Evolutionary conservation across 2,329 filamentous ascomycete species (phyloP).

Genomic region (Colletotrichum karsti): DNA sequence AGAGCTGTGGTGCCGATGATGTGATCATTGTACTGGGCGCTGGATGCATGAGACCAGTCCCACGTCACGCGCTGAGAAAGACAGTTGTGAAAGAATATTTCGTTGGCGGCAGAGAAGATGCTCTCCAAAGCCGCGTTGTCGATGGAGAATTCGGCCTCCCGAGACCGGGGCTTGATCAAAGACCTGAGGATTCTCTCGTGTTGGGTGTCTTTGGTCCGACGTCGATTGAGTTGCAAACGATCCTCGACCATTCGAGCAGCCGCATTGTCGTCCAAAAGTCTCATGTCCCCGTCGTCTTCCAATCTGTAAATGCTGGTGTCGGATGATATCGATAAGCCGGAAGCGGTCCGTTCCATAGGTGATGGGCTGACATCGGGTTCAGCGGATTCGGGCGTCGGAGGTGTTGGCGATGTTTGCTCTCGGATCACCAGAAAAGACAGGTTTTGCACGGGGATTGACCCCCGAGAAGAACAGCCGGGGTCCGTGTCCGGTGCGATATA

Average conservation of each 20-base stretch:
- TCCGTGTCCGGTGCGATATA: neutral
- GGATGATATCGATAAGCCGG: constrained; percentile 56
- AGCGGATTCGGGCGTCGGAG: constrained; percentile 30
- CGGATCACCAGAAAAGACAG: constrained; percentile 48
- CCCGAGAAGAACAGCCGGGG: constrained; percentile 14
- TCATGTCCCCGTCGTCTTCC: constrained; percentile 39
- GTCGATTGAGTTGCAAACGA: constrained; percentile 54
- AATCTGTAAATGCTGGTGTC: constrained; percentile 41
- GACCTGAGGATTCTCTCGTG: constrained; percentile 66
- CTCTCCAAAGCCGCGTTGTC: constrained; percentile 65
- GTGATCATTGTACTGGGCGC: constrained; percentile 58
- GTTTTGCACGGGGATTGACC: constrained; percentile 41
- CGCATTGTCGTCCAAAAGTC: constrained; percentile 52
- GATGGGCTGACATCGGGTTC: constrained; percentile 30
- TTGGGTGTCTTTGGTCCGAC: constrained; percentile 57
- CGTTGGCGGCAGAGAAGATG: constrained; percentile 69
- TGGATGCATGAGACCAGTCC: constrained; percentile 66
- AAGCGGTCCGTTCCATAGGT: constrained; percentile 57
- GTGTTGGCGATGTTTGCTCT: constrained; percentile 39
- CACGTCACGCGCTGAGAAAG: constrained; percentile 67
- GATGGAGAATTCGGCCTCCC: constrained; percentile 57
- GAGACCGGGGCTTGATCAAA: constrained; percentile 61
- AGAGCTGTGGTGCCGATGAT: constrained; percentile 72
- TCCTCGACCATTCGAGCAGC: constrained; percentile 59
- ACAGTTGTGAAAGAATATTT: constrained; percentile 67